phyloP scores from a whole-genome alignment of 257 asterid genomes.

The Eucommia ulmoides region DNA sequence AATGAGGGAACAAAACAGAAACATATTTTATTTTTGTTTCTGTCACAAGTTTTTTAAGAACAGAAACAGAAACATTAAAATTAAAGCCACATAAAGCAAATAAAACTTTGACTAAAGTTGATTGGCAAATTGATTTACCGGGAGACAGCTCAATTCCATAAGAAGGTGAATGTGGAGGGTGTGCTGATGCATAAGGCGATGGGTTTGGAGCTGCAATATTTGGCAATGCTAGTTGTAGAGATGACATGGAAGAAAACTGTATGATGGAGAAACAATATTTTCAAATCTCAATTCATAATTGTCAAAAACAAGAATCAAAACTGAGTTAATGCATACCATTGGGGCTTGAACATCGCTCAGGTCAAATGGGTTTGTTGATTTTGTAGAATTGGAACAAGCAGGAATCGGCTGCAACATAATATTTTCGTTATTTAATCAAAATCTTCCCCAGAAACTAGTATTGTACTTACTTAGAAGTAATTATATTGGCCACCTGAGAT shows the following conservation, averaged over 20 bases:
- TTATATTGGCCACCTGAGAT: conserved; percentile 3
- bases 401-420: conserved; percentile 24
- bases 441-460: too few relatives aligned
- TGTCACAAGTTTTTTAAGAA: too few relatives aligned
- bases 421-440: too few relatives aligned
- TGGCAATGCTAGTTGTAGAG: conserved; percentile 42
- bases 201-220: conserved; percentile 18
- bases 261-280: not conserved
- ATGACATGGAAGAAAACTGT: conserved; percentile 48
- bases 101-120: not conserved
- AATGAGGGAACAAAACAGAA: too few relatives aligned
- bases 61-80: not conserved
- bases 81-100: not conserved
- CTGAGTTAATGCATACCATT: too few relatives aligned
- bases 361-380: conserved; percentile 65
- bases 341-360: conserved; percentile 37
- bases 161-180: conserved; percentile 19
- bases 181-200: conserved; percentile 25
- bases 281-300: conserved; percentile 1
- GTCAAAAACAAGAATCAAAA: too few relatives aligned
- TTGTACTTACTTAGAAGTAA: not conserved
- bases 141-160: conserved; percentile 36
- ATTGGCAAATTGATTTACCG: conserved; percentile 19
- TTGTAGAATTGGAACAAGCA: conserved; percentile 22
- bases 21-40: too few relatives aligned